These are phyloP conservation scores for Rhizopogon vinicolor DNA, from an alignment of 768 basidiomycete species.

Conservation along the genomic window DNA sequence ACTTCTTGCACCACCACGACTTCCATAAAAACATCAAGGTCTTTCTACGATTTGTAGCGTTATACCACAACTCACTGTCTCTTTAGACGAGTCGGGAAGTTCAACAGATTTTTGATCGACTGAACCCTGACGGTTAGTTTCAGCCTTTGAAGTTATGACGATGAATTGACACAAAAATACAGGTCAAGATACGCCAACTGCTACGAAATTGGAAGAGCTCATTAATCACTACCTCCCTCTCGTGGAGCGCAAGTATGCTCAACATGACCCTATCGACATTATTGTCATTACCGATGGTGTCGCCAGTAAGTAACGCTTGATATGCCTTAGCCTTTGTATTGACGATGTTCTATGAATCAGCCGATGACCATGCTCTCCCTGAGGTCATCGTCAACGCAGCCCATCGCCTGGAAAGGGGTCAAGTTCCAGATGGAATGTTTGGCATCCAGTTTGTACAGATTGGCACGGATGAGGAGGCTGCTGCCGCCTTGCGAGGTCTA, in stretches of 20 bases:
- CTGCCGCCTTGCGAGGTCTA: constrained; percentile 28
- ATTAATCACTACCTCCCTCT: constrained; percentile 24
- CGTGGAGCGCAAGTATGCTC: constrained; percentile 8
- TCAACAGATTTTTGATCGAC: background rate
- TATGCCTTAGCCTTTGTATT: background rate
- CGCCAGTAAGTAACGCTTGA: constrained; percentile 22
- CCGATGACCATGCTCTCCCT: constrained; percentile 7
- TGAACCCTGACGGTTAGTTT: background rate
- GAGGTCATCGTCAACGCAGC: constrained; percentile 22
- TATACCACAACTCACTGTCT: background rate
- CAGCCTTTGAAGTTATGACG: background rate
- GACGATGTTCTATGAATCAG: constrained; percentile 5
- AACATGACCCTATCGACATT: constrained; percentile 16
- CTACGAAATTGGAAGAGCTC: constrained; percentile 24
- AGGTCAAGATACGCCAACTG: constrained; percentile 23
- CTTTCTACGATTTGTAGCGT: background rate
- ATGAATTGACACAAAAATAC: constrained; percentile 2
- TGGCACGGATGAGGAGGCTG: constrained; percentile 21
- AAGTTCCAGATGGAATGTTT: constrained; percentile 26
- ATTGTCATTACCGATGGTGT: constrained; percentile 26
- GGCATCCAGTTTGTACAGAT: constrained; percentile 37
- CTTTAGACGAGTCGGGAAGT: constrained; percentile 1
- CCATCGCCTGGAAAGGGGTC: constrained; percentile 23
- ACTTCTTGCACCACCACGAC: constrained; percentile 25
- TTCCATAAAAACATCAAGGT: constrained; percentile 11